A percentile compares a stretch with the other conserved stretches of the same genome.
These are phyloP conservation scores for Catharanthus roseus DNA, from an alignment of 257 asterid genomes.

Conservation along the genomic window DNA sequence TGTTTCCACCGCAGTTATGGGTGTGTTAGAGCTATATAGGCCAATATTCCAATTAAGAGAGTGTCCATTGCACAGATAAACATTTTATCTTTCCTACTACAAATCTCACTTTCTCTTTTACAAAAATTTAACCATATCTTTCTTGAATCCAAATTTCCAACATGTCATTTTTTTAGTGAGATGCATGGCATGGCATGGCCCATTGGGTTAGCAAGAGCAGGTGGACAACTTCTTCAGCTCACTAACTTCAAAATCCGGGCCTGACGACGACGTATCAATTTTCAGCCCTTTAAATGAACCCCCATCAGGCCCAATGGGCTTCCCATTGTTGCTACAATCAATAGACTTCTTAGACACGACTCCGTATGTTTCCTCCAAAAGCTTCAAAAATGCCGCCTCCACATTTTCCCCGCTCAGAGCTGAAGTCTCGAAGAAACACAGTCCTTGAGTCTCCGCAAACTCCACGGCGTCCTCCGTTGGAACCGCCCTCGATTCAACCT, in stretches of 20 bases:
- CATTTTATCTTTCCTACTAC: too few species aligned
- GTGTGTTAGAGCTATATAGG: too few species aligned
- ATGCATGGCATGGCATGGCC: too few species aligned
- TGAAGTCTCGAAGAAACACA: slow-evolving; percentile 54
- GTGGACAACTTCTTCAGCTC: slow-evolving; percentile 61
- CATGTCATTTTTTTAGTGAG: too few species aligned
- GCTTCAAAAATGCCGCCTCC: slow-evolving; percentile 45
- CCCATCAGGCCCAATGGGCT: slow-evolving; percentile 21
- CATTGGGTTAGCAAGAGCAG: slow-evolving; percentile 76
- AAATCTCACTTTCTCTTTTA: too few species aligned
- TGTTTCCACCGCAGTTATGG: too few species aligned
- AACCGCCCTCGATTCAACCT: slow-evolving; percentile 44
- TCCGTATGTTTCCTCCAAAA: slow-evolving; percentile 44
- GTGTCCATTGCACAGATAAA: too few species aligned
- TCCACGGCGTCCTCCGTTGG: slow-evolving; percentile 57
- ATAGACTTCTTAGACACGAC: slow-evolving; percentile 50
- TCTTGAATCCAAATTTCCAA: too few species aligned
- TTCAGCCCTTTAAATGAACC: slow-evolving; percentile 42
- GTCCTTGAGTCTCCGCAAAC: slow-evolving; percentile 47
- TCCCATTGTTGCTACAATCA: slow-evolving; percentile 31
- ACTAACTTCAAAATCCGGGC: slow-evolving; percentile 59
- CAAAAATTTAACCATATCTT: too few species aligned
- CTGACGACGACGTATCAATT: slow-evolving; percentile 34
- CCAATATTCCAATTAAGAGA: too few species aligned
- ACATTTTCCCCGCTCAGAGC: slow-evolving; percentile 61